These are phyloP conservation scores for Porcisia hertigi DNA, from an alignment of 208 protist species.

Conservation along the genomic window DNA sequence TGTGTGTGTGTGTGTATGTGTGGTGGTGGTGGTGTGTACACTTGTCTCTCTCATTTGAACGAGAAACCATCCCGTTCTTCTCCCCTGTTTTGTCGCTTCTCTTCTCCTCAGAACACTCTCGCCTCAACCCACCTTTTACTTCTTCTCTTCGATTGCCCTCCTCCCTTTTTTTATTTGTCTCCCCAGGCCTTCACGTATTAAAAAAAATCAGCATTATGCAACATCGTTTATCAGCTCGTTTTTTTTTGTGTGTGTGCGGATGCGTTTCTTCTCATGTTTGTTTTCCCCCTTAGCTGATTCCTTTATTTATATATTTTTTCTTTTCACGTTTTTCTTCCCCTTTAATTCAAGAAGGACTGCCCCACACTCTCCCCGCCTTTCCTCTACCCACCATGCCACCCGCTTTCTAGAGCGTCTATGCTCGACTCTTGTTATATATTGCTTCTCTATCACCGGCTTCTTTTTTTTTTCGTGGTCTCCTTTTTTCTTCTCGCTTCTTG, in stretches of 20 bases:
- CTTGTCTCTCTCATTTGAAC: constrained; percentile 10
- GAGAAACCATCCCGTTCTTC: constrained; percentile 3
- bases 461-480: background rate
- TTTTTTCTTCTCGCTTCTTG: background rate
- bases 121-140: background rate
- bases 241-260: background rate
- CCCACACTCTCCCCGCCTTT: background rate
- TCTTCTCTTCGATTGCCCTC: background rate
- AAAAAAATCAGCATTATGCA: background rate
- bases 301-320: background rate
- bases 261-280: background rate
- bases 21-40: constrained; percentile 16
- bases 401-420: no score
- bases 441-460: no score
- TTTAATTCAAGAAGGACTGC: background rate
- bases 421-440: no score
- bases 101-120: background rate
- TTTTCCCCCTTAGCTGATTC: background rate
- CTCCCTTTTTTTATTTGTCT: background rate
- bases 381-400: no score
- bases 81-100: background rate
- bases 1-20: background rate
- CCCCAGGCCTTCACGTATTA: no score
- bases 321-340: background rate
- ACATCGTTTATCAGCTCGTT: background rate